phyloP scores from a whole-genome alignment of 164 flowering plant genomes.

The Magnolia officinalis region DNA sequence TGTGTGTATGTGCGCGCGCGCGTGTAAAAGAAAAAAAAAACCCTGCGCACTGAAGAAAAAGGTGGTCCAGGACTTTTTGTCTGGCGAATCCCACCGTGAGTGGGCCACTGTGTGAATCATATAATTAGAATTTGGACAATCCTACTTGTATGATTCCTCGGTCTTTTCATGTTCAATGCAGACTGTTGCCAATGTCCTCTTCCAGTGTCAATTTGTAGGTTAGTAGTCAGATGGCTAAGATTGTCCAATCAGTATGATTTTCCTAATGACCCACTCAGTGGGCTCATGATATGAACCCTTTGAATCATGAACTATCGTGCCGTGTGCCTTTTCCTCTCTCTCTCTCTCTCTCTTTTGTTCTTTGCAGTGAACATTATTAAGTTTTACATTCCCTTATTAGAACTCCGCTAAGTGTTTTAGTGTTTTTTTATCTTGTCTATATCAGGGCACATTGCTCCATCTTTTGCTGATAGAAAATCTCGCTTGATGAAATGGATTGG shows the following conservation, averaged over 20 bases:
- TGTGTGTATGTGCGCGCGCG: too few species aligned
- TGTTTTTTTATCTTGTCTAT: not conserved
- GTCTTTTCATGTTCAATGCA: too few species aligned
- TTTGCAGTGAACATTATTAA: not conserved
- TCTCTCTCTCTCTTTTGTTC: too few species aligned
- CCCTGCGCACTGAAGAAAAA: too few species aligned
- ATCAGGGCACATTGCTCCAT: constrained; percentile 60
- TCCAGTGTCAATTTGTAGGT: too few species aligned
- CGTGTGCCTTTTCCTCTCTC: not conserved
- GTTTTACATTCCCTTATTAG: too few species aligned
- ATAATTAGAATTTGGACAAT: not conserved
- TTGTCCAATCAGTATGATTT: not conserved
- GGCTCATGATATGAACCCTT: not conserved
- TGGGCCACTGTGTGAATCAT: not conserved
- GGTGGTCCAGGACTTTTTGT: too few species aligned
- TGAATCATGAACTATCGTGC: not conserved
- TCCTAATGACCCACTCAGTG: not conserved
- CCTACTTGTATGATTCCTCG: not conserved
- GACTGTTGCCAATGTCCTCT: too few species aligned
- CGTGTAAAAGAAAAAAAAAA: too few species aligned
- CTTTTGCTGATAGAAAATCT: constrained; percentile 58
- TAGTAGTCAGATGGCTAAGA: not conserved
- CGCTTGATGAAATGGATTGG: constrained; percentile 82
- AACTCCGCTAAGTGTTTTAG: not conserved
- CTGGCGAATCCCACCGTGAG: too few species aligned